Evolutionary conservation across 1,139 yeast genomes (phyloP), one percentile per base, ranked within the genome.

Genomic region (Suhomyces bribrorum): DNA sequence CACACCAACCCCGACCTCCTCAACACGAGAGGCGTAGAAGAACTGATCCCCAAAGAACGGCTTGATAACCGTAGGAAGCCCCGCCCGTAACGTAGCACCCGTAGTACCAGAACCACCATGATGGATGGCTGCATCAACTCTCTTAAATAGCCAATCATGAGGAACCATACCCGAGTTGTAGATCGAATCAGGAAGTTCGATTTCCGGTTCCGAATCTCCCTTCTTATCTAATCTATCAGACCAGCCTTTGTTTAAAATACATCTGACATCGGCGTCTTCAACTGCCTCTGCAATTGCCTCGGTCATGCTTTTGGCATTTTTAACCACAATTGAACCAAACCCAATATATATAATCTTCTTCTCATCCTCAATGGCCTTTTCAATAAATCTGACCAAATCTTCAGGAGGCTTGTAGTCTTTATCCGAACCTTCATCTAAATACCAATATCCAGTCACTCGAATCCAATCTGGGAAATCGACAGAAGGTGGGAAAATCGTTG

Each of bases 81-180:
- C 98, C 7, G 88, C 86, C 45, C 92, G 66, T 40, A 90, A 59
- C 3, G 94, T 77, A 0, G 97, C 96, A 8, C 98, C 98, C 0
- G 97, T 89, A 0, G 97, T 88, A 1, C 98, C 98, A 0, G 96
- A 85, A 0, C 98, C 98, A 26, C 98, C 98, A 60, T 90, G 98
- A 55, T 90, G 98, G 4, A 90, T 96, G 0, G 95, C 96, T 0
- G 92, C 97, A 62, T 90, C 96, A 30, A 92, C 70, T 47, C 78
- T 80, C 0, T 92, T 86, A 61, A 90, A 90, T 31, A 90, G 66
- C 97, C 97, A 92, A 59, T 89, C 96, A 58, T 90, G 98, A 1
- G 97, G 96, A 14, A 87, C 71, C 9, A 83, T 60, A 4, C 92
- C 92, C 9, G 86, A 67, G 47, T 79, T 81, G 56, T 66, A 86